Evolutionary conservation across 805 yeast genomes (phyloP).

Genomic region (Isabelozyma rhagii): DNA sequence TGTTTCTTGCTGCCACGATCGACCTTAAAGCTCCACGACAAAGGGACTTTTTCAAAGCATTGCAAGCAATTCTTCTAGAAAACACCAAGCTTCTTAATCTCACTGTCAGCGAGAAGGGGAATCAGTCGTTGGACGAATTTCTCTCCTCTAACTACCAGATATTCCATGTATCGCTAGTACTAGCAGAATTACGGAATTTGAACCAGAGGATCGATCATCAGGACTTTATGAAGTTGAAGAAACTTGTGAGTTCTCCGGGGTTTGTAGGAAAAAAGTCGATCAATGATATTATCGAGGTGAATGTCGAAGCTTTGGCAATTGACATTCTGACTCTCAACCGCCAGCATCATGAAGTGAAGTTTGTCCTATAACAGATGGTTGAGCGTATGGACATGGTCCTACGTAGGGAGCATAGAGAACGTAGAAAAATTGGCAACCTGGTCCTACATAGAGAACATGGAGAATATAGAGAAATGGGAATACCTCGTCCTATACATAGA

Average conservation of each 20-base stretch:
- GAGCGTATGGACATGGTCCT: too few species aligned
- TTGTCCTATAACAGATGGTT: background rate
- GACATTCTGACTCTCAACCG: background rate
- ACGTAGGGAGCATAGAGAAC: too few species aligned
- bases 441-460: too few species aligned
- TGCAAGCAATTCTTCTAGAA: background rate
- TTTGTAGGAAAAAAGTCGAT: background rate
- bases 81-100: background rate
- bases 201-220: background rate
- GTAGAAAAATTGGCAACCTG: too few species aligned
- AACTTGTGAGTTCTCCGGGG: background rate
- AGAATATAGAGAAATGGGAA: too few species aligned
- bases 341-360: background rate
- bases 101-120: background rate
- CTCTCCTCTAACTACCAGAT: background rate
- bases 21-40: background rate
- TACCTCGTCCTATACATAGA: too few species aligned
- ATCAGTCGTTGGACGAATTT: background rate
- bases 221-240: background rate
- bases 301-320: background rate
- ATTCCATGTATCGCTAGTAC: background rate
- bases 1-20: background rate
- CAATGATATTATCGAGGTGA: background rate
- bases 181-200: background rate
- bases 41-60: background rate